Evolutionary conservation across 176 grass and related monocot genomes (phyloP).

Genomic region (Oryza punctata): DNA sequence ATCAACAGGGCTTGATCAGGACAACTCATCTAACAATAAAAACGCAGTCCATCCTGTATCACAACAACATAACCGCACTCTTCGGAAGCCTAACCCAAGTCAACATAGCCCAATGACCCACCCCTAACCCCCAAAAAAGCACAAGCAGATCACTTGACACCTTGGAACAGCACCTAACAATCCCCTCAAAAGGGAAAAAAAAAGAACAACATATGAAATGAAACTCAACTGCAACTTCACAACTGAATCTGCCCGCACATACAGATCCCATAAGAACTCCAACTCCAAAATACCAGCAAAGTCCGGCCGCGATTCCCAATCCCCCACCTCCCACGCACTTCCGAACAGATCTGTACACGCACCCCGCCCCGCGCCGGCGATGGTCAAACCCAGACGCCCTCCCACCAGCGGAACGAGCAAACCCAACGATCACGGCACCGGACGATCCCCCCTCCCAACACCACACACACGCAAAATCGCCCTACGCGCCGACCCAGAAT

Average conservation of each 20-base stretch:
- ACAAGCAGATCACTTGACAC: background rate
- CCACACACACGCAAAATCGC: background rate
- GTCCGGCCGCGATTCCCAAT: background rate
- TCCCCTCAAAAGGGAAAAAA: background rate
- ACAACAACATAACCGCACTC: background rate
- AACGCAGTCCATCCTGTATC: background rate
- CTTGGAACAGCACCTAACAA: background rate
- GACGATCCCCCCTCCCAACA: background rate
- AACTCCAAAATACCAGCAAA: background rate
- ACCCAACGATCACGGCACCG: background rate
- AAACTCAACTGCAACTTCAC: background rate
- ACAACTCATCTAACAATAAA: background rate
- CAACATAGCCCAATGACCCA: background rate
- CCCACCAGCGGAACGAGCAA: background rate
- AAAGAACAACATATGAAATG: background rate
- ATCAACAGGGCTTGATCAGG: background rate
- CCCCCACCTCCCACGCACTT: background rate
- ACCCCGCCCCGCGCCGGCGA: background rate
- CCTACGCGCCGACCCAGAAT: background rate
- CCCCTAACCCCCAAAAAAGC: background rate
- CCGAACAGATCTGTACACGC: background rate
- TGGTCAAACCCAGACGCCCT: background rate
- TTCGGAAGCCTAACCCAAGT: background rate
- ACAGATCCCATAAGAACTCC: conserved; percentile 17
- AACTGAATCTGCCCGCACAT: background rate